Evolutionary conservation across 2,329 filamentous ascomycete species (phyloP).

Genomic region (Aspergillus hiratsukae): DNA sequence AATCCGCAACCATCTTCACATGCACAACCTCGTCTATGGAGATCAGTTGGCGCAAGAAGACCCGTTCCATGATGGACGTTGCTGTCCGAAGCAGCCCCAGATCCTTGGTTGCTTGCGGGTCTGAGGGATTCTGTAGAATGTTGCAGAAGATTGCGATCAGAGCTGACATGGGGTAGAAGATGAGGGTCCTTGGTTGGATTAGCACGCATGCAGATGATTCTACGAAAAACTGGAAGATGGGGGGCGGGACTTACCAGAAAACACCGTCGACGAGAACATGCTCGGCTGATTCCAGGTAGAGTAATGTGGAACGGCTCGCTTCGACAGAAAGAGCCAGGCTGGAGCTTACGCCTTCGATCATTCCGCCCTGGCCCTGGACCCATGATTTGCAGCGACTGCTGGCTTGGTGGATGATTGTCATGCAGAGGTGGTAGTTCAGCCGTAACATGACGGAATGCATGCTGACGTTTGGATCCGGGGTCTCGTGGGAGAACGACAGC

Average conservation of each 20-base stretch:
- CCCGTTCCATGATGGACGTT: constrained; percentile 41
- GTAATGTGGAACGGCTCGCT: constrained; percentile 52
- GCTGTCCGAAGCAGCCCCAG: constrained; percentile 44
- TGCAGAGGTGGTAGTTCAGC: constrained; percentile 54
- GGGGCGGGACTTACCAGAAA: constrained; percentile 44
- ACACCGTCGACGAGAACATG: constrained; percentile 43
- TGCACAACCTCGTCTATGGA: constrained; percentile 38
- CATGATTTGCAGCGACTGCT: constrained; percentile 49
- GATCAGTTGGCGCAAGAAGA: constrained; percentile 24
- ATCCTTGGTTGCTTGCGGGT: constrained; percentile 43
- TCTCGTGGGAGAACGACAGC: constrained; percentile 40
- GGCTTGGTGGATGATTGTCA: constrained; percentile 53
- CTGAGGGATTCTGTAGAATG: constrained; percentile 47
- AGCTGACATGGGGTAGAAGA: constrained; percentile 56
- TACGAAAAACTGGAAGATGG: neutral
- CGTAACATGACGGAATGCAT: constrained; percentile 49
- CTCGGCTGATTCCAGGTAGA: constrained; percentile 44
- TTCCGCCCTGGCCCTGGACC: constrained; percentile 27
- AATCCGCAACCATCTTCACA: constrained; percentile 40
- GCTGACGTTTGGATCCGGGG: constrained; percentile 31
- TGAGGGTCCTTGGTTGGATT: constrained; percentile 42
- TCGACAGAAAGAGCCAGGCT: constrained; percentile 53
- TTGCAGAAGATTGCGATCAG: constrained; percentile 54
- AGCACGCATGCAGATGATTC: neutral
- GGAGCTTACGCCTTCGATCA: constrained; percentile 48